These are phyloP conservation scores for Pistacia integerrima DNA, from an alignment of 345 rosid genomes.

Conservation along the genomic window DNA sequence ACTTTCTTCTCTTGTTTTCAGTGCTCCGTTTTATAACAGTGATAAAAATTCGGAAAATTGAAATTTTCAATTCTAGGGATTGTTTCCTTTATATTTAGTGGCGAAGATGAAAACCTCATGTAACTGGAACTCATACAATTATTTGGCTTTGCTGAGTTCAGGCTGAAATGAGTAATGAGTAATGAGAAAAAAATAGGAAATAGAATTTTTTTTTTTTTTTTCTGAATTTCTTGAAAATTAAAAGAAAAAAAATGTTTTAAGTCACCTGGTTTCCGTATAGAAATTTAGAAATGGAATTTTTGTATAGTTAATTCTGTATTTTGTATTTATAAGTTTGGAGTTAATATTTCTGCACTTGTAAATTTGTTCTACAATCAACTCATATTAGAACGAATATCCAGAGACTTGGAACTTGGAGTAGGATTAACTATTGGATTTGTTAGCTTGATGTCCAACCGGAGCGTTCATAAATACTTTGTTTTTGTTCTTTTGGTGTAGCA, in stretches of 20 bases:
- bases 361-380: background rate
- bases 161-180: background rate
- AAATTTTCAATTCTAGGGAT: background rate
- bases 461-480: no score
- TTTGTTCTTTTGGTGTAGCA: no score
- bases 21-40: background rate
- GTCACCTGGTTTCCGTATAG: slow-evolving; percentile 1
- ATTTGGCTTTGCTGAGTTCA: background rate
- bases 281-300: background rate
- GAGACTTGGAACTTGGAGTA: no score
- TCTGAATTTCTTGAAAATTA: background rate
- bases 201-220: background rate
- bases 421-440: no score
- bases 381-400: no score
- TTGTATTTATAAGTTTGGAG: no score
- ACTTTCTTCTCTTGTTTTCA: background rate
- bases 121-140: background rate
- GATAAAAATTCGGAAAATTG: background rate
- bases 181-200: background rate
- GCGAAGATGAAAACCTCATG: background rate
- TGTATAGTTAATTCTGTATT: background rate
- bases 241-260: background rate
- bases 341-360: no score
- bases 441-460: no score
- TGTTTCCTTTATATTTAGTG: background rate